Conservation (phyloP, 805 yeast genomes). For the Lipomyces yamanashiensis region DNA sequence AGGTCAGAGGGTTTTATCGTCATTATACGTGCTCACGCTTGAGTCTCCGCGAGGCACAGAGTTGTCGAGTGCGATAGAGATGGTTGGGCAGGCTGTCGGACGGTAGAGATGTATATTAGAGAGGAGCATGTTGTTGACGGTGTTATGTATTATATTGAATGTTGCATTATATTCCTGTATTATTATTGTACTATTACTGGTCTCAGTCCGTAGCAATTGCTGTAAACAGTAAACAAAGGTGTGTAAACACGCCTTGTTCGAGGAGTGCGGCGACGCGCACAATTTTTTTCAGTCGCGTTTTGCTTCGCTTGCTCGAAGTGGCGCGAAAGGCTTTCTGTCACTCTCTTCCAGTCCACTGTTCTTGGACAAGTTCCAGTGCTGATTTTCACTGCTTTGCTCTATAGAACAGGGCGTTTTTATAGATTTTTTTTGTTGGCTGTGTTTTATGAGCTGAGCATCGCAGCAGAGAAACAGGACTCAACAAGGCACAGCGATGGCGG, state of each 20-base stretch:
- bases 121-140: background rate
- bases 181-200: no score
- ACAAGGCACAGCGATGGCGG: constrained; percentile 7
- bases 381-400: no score
- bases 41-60: constrained; percentile 19
- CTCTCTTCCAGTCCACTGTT: no score
- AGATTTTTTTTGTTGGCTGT: background rate
- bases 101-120: constrained; percentile 10
- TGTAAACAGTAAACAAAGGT: no score
- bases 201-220: no score
- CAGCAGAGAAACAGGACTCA: background rate
- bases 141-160: background rate
- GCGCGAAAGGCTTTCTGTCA: no score
- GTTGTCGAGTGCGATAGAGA: constrained; percentile 21
- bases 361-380: no score
- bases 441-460: background rate
- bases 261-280: no score
- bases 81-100: constrained; percentile 21
- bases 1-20: constrained; percentile 11
- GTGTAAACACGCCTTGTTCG: no score
- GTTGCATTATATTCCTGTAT: background rate
- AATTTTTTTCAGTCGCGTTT: no score
- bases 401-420: no score
- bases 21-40: constrained; percentile 19
- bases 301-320: no score